Evolutionary conservation across 257 asterid species (phyloP).

Genomic region (Paulownia fortunei): DNA sequence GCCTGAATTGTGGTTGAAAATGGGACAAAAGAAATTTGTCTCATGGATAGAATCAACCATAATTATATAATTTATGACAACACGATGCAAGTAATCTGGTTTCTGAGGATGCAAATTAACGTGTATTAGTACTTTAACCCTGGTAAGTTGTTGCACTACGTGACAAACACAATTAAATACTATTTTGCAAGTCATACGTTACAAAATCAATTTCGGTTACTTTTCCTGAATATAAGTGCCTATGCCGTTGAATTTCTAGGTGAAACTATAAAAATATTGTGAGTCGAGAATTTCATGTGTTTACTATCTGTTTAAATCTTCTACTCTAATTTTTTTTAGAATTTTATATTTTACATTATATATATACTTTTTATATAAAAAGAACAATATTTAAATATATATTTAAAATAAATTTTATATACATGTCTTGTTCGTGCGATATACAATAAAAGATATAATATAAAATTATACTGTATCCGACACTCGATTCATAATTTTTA

Average conservation of each 20-base stretch:
- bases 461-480: no score
- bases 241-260: background rate
- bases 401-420: no score
- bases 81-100: background rate
- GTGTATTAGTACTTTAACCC: background rate
- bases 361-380: no score
- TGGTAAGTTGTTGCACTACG: constrained; percentile 10
- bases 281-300: no score
- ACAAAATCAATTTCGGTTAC: background rate
- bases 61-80: background rate
- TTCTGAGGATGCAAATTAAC: background rate
- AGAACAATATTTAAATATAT: no score
- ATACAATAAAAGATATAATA: no score
- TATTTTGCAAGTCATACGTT: background rate
- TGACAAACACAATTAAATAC: constrained; percentile 9
- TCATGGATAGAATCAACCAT: background rate
- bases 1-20: constrained; percentile 11
- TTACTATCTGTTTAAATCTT: no score
- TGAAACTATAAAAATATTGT: background rate
- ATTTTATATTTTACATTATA: no score
- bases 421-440: no score
- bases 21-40: background rate
- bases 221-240: constrained; percentile 12
- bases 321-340: no score
- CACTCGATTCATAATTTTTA: no score